phyloP scores from a whole-genome alignment of 2,329 filamentous ascomycete species.

The Colletotrichum noveboracense region DNA sequence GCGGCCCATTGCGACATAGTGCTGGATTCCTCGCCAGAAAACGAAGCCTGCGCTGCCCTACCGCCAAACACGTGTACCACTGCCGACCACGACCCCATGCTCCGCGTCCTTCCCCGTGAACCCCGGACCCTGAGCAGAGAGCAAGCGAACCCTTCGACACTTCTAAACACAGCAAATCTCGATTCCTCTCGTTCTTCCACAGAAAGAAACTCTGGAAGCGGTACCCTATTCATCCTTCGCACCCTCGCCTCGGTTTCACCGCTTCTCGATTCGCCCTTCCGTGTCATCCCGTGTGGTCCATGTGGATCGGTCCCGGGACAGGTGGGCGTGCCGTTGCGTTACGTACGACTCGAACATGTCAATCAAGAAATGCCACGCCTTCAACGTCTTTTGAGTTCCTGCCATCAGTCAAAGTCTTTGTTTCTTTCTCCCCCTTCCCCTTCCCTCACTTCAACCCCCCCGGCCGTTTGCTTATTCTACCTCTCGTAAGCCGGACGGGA shows the following conservation, averaged over 20 bases:
- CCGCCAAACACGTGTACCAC: neutral
- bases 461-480: neutral
- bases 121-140: neutral
- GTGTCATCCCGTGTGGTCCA: neutral
- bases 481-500: neutral
- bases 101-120: neutral
- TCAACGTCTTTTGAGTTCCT: neutral
- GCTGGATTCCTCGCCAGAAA: neutral
- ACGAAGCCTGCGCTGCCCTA: neutral
- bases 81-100: neutral
- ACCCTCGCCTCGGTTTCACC: neutral
- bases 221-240: neutral
- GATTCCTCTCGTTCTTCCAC: neutral
- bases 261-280: neutral
- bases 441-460: neutral
- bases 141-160: neutral
- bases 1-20: neutral
- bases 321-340: neutral
- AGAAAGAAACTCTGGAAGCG: neutral
- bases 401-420: neutral
- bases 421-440: neutral
- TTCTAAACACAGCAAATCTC: neutral
- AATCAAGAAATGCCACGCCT: neutral
- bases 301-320: neutral
- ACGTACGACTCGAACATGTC: neutral